Percentiles rank a stretch among this genome's conserved stretches.
Evolutionary conservation across 306 rosid genomes (phyloP).

Genomic region (Sechiopsis laciniata): DNA sequence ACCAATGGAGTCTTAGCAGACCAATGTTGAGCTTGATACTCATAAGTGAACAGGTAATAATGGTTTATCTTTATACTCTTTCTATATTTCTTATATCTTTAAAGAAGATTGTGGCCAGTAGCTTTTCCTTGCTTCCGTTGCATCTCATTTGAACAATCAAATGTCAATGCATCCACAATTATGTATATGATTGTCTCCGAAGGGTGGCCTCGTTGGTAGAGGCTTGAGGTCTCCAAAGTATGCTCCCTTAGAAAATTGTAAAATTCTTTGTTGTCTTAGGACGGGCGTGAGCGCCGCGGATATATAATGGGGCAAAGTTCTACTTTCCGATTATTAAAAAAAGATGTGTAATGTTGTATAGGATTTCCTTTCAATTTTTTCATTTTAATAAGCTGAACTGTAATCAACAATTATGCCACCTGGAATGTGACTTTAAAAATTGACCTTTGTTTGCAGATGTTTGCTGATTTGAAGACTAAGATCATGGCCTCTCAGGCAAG

Average conservation of each 20-base stretch:
- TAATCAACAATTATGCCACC: background rate
- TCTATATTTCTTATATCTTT: background rate
- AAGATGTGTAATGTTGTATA: background rate
- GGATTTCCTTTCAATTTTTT: background rate
- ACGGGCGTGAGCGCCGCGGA: no score
- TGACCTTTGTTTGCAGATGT: slow-evolving; percentile 3
- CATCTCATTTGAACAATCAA: background rate
- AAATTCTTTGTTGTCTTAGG: no score
- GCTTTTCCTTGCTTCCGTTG: slow-evolving; percentile 2
- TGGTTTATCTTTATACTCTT: slow-evolving; percentile 11
- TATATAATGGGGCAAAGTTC: no score
- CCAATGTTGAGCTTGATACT: slow-evolving; percentile 84
- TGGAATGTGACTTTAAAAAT: background rate
- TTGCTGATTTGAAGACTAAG: background rate
- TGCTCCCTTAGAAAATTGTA: no score
- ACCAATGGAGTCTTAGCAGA: slow-evolving; percentile 81
- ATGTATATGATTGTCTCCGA: background rate
- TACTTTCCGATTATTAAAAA: no score
- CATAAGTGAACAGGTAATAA: slow-evolving; percentile 65
- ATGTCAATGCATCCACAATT: background rate
- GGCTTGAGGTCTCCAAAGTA: no score
- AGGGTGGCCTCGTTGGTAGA: no score
- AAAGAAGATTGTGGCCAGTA: background rate
- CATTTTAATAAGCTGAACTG: background rate
- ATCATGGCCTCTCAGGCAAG: no score